phyloP scores from a whole-genome alignment of 768 basidiomycete species.

The Gloeophyllum trabeum region DNA sequence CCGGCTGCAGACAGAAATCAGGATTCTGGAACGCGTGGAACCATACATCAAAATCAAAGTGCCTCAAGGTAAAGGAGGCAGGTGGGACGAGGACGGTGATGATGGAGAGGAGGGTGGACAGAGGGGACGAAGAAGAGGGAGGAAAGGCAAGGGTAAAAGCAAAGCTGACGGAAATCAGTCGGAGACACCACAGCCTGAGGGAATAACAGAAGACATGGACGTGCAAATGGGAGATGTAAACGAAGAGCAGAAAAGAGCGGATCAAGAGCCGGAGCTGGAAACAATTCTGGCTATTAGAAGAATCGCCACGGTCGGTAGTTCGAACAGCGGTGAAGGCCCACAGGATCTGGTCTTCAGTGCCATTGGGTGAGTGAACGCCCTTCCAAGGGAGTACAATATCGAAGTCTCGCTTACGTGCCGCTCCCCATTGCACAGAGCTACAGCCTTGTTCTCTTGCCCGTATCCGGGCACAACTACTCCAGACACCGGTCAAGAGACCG shows the following conservation, averaged over 20 bases:
- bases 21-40: conserved; percentile 26
- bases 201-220: conserved; percentile 15
- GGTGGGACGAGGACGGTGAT: conserved; percentile 12
- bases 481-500: conserved; percentile 2
- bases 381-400: no score
- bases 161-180: conserved; percentile 22
- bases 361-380: conserved; percentile 52
- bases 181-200: no score
- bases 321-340: conserved; percentile 17
- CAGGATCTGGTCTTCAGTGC: conserved; percentile 56
- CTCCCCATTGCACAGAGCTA: conserved; percentile 42
- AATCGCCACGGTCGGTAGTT: conserved; percentile 36
- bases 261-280: conserved; percentile 8
- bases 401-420: no score
- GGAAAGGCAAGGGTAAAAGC: conserved; percentile 5
- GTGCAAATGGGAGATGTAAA: conserved; percentile 23
- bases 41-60: conserved; percentile 27
- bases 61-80: conserved; percentile 16
- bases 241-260: conserved; percentile 9
- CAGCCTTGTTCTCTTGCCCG: conserved; percentile 49
- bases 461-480: conserved; percentile 15
- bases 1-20: conserved; percentile 34
- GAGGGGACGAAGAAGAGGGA: conserved; percentile 9
- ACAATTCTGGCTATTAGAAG: conserved; percentile 44
- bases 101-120: conserved; percentile 10